Conservation (phyloP, 1,284 basidiomycete species). For the Apiotrichum porosum region DNA sequence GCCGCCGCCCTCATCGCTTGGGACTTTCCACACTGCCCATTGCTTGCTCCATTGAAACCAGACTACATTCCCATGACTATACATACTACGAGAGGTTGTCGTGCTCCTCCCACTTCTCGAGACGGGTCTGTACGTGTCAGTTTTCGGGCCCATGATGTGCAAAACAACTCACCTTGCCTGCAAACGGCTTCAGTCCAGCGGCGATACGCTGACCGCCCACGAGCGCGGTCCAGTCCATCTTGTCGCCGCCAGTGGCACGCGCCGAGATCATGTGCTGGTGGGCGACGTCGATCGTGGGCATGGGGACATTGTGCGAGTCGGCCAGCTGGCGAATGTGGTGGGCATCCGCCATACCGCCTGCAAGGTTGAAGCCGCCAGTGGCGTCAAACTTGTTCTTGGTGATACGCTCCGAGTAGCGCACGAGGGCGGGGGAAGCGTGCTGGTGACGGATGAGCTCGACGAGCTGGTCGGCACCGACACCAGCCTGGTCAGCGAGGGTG, state of each 20-base stretch:
- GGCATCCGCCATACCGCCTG: constrained; percentile 82
- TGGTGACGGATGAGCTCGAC: constrained; percentile 58
- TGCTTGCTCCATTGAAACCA: no score
- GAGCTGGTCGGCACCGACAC: constrained; percentile 60
- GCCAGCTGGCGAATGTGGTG: constrained; percentile 52
- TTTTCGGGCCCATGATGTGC: no score
- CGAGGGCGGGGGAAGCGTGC: constrained; percentile 34
- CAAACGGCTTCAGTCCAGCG: constrained; percentile 47
- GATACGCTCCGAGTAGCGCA: constrained; percentile 29
- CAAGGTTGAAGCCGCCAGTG: constrained; percentile 73
- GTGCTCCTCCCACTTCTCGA: constrained; percentile 12
- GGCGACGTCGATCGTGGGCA: constrained; percentile 69
- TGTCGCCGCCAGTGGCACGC: constrained; percentile 54
- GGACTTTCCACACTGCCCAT: no score
- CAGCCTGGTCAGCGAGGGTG: constrained; percentile 78
- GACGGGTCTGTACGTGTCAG: constrained; percentile 4
- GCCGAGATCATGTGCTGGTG: constrained; percentile 74
- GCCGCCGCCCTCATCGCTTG: no score
- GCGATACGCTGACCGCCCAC: constrained; percentile 48
- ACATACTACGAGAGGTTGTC: no score
- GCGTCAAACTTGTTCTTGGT: constrained; percentile 64
- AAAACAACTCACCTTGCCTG: constrained; percentile 36
- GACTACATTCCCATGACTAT: no score
- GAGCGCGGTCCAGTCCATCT: constrained; percentile 48
- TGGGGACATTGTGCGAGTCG: constrained; percentile 64